Evolutionary conservation across 2,329 filamentous ascomycete species (phyloP).

Genomic region (Cladophialophora psammophila): DNA sequence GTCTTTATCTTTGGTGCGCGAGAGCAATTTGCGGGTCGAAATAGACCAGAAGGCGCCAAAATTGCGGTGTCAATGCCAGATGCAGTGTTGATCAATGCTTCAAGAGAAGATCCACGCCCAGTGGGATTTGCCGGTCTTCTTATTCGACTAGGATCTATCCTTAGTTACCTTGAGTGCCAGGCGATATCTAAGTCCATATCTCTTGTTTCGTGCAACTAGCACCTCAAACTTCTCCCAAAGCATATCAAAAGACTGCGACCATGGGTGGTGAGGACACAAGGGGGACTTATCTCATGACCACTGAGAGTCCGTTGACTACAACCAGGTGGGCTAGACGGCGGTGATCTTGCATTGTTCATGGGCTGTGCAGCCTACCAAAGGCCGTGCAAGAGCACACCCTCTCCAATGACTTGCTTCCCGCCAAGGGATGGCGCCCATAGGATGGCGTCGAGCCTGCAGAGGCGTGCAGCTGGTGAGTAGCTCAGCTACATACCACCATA

Average conservation of each 20-base stretch:
- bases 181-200: conserved; percentile 23
- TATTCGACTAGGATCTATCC: conserved; percentile 18
- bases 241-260: conserved; percentile 19
- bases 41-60: background rate
- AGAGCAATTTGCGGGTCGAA: conserved; percentile 7
- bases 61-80: conserved; percentile 1
- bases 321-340: conserved; percentile 26
- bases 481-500: background rate
- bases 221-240: conserved; percentile 14
- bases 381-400: conserved; percentile 20
- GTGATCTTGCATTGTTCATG: conserved; percentile 7
- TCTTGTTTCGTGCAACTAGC: conserved; percentile 18
- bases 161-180: background rate
- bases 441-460: conserved; percentile 29
- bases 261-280: background rate
- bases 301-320: conserved; percentile 20
- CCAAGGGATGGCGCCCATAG: conserved; percentile 16
- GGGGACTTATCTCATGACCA: conserved; percentile 30
- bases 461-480: conserved; percentile 1
- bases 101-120: conserved; percentile 14
- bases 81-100: conserved; percentile 12
- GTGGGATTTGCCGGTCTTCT: conserved; percentile 21
- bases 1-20: conserved; percentile 7
- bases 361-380: conserved; percentile 11
- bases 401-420: conserved; percentile 2